phyloP scores from a whole-genome alignment of 495 filamentous ascomycete genomes.

The Hypoxylon cercidicola region DNA sequence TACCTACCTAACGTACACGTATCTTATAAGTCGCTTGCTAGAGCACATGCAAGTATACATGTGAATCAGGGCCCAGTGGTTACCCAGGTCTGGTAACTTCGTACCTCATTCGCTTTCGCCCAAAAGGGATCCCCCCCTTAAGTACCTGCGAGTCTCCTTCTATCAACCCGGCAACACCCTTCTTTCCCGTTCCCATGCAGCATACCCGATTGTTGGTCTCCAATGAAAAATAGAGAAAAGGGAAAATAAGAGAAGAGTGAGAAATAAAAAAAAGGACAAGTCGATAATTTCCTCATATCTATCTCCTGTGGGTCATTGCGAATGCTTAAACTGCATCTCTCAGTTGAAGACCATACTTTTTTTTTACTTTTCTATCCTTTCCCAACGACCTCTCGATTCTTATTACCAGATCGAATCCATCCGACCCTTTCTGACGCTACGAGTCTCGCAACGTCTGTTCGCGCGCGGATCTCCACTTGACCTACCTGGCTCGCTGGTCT shows the following conservation, averaged over 20 bases:
- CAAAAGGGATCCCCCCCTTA: conserved; percentile 27
- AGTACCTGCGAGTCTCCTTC: conserved; percentile 33
- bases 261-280: conserved; percentile 14
- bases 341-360: conserved; percentile 39
- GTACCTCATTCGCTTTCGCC: conserved; percentile 10
- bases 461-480: conserved; percentile 37
- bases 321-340: conserved; percentile 27
- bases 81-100: conserved; percentile 1
- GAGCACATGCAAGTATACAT: conserved; percentile 14
- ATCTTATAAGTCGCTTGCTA: conserved; percentile 10
- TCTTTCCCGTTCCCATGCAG: conserved; percentile 38
- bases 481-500: too few relatives aligned
- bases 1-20: conserved; percentile 37
- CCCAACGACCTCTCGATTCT: conserved; percentile 20
- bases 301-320: conserved; percentile 25
- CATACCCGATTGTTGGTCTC: conserved; percentile 30
- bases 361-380: not conserved
- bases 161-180: conserved; percentile 46
- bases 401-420: conserved; percentile 35
- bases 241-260: conserved; percentile 4
- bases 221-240: conserved; percentile 30
- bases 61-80: not conserved
- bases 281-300: conserved; percentile 20
- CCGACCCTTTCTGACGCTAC: conserved; percentile 42
- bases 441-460: conserved; percentile 44